phyloP scores from a whole-genome alignment of 2,329 filamentous ascomycete genomes.

The Beauveria brongniartii region DNA sequence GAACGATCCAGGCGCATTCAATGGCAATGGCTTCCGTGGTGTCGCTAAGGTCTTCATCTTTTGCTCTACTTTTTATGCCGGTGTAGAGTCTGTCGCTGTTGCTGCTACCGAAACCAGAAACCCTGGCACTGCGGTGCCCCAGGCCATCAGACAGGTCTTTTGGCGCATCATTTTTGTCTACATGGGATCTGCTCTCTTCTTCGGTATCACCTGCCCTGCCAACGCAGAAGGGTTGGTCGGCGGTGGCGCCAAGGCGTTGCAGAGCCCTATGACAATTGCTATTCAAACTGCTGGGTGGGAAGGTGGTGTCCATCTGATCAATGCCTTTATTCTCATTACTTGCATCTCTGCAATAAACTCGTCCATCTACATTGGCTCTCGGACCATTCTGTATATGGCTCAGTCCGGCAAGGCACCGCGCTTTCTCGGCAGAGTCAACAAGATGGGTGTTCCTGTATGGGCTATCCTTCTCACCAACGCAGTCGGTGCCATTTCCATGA shows the following conservation, averaged over 20 bases:
- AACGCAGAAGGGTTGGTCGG: constrained; percentile 49
- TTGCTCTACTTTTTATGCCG: constrained; percentile 63
- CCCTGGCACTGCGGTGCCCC: constrained; percentile 45
- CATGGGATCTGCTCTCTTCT: constrained; percentile 66
- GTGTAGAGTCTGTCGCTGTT: constrained; percentile 56
- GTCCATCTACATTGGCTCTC: constrained; percentile 68
- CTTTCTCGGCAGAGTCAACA: constrained; percentile 61
- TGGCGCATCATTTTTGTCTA: constrained; percentile 56
- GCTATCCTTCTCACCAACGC: constrained; percentile 62
- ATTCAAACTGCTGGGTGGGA: constrained; percentile 68
- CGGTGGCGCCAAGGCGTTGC: constrained; percentile 48
- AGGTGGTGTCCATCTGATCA: constrained; percentile 67
- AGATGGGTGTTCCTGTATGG: constrained; percentile 51
- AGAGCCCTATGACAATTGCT: constrained; percentile 66
- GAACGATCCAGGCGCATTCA: constrained; percentile 62
- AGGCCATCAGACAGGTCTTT: constrained; percentile 52
- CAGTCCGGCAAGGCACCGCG: constrained; percentile 63
- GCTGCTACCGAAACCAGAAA: constrained; percentile 55
- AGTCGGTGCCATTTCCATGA: constrained; percentile 65
- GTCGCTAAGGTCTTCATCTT: constrained; percentile 61
- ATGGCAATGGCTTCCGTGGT: constrained; percentile 56
- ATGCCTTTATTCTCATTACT: constrained; percentile 67
- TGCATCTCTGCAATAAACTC: constrained; percentile 66
- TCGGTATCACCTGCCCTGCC: constrained; percentile 64
- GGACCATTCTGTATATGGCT: constrained; percentile 69